Percentiles rank a stretch among this genome's conserved stretches.
Evolutionary conservation across 148 eudicot genomes (phyloP).

Genomic region (Amaranthus hypochondriacus): DNA sequence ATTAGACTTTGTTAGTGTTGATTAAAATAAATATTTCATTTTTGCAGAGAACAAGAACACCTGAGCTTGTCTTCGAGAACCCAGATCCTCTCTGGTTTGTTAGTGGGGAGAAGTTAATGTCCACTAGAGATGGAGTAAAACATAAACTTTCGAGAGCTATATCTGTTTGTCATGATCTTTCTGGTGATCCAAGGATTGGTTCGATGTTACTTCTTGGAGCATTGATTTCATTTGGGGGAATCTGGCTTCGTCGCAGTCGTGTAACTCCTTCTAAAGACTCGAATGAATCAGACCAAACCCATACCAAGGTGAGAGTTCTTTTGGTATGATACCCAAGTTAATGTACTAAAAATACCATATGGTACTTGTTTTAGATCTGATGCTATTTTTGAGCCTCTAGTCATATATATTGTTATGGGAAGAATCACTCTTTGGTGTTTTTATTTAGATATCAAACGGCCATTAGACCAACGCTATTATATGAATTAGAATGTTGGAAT

Average conservation of each 20-base stretch:
- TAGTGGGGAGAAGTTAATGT: slow-evolving; percentile 46
- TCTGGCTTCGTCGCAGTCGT: slow-evolving; percentile 66
- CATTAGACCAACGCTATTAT: too few relatives aligned
- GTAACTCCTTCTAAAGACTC: slow-evolving; percentile 31
- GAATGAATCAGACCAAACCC: slow-evolving; percentile 31
- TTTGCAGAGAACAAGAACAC: slow-evolving; percentile 71
- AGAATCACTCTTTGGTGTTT: neutral
- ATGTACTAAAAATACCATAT: neutral
- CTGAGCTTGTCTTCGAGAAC: slow-evolving; percentile 75
- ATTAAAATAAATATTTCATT: neutral
- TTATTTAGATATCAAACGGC: too few relatives aligned
- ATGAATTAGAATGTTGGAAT: too few relatives aligned
- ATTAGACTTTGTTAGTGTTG: too few relatives aligned
- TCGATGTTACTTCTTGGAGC: slow-evolving; percentile 84
- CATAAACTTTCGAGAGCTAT: slow-evolving; percentile 35
- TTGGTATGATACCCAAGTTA: slow-evolving; percentile 4
- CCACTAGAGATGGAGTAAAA: slow-evolving; percentile 48
- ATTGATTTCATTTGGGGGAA: slow-evolving; percentile 62
- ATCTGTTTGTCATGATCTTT: slow-evolving; percentile 28
- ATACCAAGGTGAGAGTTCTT: slow-evolving; percentile 34
- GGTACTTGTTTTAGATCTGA: neutral
- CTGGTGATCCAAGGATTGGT: slow-evolving; percentile 72
- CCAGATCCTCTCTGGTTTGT: slow-evolving; percentile 57
- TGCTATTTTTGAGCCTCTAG: neutral
- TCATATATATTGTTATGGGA: neutral